A percentile compares a stretch with the other conserved stretches of the same genome.
phyloP scores from a whole-genome alignment of 352 stramenopile species.

The Phytopythium ostracodes region DNA sequence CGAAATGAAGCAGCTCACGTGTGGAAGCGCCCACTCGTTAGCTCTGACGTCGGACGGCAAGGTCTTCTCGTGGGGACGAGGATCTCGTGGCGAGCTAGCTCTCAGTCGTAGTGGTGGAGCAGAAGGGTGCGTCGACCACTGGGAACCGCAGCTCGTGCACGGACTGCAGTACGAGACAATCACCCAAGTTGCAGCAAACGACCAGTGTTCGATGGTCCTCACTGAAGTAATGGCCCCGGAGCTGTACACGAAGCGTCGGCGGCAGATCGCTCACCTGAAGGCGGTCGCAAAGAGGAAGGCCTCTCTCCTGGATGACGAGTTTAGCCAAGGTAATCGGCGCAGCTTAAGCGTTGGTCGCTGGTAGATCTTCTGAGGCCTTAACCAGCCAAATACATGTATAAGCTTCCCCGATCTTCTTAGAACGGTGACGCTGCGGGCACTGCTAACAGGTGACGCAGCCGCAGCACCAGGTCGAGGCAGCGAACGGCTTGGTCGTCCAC shows the following conservation, averaged over 20 bases:
- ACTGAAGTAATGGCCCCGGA: slow-evolving; percentile 33
- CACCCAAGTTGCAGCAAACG: slow-evolving; percentile 42
- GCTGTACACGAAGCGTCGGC: slow-evolving; percentile 40
- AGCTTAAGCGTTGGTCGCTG: background rate
- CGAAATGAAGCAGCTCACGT: slow-evolving; percentile 44
- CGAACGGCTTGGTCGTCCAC: slow-evolving; percentile 14
- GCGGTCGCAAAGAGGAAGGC: slow-evolving; percentile 16
- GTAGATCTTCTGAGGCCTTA: background rate
- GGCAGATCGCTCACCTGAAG: slow-evolving; percentile 44
- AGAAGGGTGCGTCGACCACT: slow-evolving; percentile 25
- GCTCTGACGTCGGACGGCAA: slow-evolving; percentile 41
- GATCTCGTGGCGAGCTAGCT: slow-evolving; percentile 34
- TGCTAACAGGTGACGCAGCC: slow-evolving; percentile 14
- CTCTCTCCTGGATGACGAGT: background rate
- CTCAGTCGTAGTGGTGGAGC: background rate
- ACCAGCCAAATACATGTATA: background rate
- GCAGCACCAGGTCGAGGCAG: slow-evolving; percentile 22
- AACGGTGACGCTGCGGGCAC: background rate
- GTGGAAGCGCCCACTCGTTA: slow-evolving; percentile 48
- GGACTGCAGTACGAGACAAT: slow-evolving; percentile 51
- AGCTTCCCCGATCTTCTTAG: background rate
- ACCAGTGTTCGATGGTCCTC: slow-evolving; percentile 52
- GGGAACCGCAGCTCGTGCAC: slow-evolving; percentile 34
- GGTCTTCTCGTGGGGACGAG: slow-evolving; percentile 63
- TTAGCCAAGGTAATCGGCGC: background rate